Evolutionary conservation across 2,329 filamentous ascomycete species (phyloP).

Genomic region (Mycogone perniciosa): DNA sequence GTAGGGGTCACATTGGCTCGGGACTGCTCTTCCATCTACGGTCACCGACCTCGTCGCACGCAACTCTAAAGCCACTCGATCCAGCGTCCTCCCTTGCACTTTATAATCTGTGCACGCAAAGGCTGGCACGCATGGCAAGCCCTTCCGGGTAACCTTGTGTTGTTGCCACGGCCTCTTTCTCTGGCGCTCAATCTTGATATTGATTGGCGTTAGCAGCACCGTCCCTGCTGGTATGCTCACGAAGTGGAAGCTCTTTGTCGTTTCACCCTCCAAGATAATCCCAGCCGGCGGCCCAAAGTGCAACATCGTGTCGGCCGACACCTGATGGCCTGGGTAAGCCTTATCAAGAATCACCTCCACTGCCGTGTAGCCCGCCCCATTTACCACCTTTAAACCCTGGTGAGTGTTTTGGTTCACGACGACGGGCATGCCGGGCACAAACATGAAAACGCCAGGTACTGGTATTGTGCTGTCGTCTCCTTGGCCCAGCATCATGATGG

Average conservation of each 20-base stretch:
- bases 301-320: background rate
- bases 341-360: constrained; percentile 2
- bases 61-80: too few relatives aligned
- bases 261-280: background rate
- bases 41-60: too few relatives aligned
- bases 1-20: too few relatives aligned
- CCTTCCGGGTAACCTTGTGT: background rate
- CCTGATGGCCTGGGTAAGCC: background rate
- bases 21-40: too few relatives aligned
- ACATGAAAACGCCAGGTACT: too few relatives aligned
- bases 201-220: background rate
- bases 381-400: constrained; percentile 2
- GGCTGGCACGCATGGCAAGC: background rate
- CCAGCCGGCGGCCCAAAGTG: background rate
- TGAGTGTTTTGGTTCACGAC: background rate
- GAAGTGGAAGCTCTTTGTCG: background rate
- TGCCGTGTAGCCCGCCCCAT: background rate
- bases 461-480: too few relatives aligned
- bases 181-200: background rate
- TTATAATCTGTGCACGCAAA: background rate
- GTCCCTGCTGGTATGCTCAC: background rate
- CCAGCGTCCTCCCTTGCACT: too few relatives aligned
- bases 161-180: background rate
- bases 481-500: too few relatives aligned
- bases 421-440: background rate